Base-by-base conservation (phyloP, 768 basidiomycete genomes). In the Suillus subalutaceus region DNA sequence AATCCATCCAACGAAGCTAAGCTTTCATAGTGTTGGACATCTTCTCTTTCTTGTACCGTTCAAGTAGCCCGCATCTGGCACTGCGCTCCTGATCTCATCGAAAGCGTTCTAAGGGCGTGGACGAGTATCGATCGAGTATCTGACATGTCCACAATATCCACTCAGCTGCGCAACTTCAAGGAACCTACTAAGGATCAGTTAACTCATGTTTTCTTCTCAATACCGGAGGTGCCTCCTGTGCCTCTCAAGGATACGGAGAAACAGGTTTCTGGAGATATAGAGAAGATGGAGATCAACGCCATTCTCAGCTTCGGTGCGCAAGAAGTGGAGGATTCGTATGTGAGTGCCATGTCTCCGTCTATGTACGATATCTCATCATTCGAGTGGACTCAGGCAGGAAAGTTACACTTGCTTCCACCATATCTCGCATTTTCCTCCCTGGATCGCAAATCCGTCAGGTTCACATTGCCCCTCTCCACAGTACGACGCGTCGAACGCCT, bases 401-500 rank as follows among this genome's bases (percentile, higher is more conserved):
- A 94, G 75, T 81, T 99, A 50, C 85, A 95, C 74, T 84, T 99
- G 52, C 84, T 97, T 67, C 87, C 95, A 12, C 94, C 96, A 0
- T 99, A 92, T 79, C 84, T 99, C 10, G 88, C 92, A 23, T 99
- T 99, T 79, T 80, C 89, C 15, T 97, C 95, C 6, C 79, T 97
- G 32, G 97, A 99, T 78, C 88, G 91, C 73, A 95, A 95, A 75
- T 96, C 94, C 30, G 95, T 96, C 65, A 85, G 90, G 53, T 95
- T 95, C 79, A 94, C 95, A 9, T 80, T 99, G 10, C 97, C 97
- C 38, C 84, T 99, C 52, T 94, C 91, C 63, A 95, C 95, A 6
- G 88, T 99, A 70, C 87, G 97, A 62, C 83, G 97, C 64, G 97
- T 99, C 26, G 97, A 99, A 79, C 83, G 95, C 58, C 84, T 98